Evolutionary conservation across 2,329 filamentous ascomycete genomes (phyloP), one percentile per base, ranked within the genome.

Genomic region (Trichothecium roseum): DNA sequence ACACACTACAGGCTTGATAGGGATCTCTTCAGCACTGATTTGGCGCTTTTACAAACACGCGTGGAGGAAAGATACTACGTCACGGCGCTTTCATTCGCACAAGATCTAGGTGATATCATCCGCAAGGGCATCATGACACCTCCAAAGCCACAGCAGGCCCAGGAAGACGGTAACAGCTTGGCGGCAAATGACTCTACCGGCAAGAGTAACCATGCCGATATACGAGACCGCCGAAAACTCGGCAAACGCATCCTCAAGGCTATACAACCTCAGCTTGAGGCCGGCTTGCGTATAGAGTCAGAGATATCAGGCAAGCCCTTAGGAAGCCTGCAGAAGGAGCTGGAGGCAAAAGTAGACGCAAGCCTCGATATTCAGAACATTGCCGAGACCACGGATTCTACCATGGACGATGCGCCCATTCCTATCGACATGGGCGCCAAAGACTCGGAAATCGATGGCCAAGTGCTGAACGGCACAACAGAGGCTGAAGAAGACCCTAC

Each of bases 241-340:
- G 86, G 84, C 17, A 94, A 93, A 58, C 77, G 87, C 18, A 94
- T 95, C 41, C 72, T 94, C 45, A 93, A 86, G 54, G 76, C 79
- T 1, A 72, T 94, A 22, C 84, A 93, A 53, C 78, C 83, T 12
- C 70, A 78, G 30, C 65, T 94, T 3, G 83, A 94, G 54, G 70
- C 74, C 37, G 86, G 86, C 1, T 61, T 87, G 32, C 73, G 72
- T 36, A 84, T 84, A 37, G 89, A 96, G 55, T 79, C 84, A n/a
- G 84, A 91, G 40, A 69, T 94, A 29, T 78, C 72, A 34, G 72
- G 78, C 35, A 81, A 78, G 47, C 68, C 82, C 1, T 74, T 78
- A 31, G 81, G 87, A 35, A 70, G 70, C 32, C 70, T 88, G 37
- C 64, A 84, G 28, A 75, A 75, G 44, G 81, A 91, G 48, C 63